Conservation (phyloP, 108 stramenopile species). For the Nannochloropsis granulata region DNA sequence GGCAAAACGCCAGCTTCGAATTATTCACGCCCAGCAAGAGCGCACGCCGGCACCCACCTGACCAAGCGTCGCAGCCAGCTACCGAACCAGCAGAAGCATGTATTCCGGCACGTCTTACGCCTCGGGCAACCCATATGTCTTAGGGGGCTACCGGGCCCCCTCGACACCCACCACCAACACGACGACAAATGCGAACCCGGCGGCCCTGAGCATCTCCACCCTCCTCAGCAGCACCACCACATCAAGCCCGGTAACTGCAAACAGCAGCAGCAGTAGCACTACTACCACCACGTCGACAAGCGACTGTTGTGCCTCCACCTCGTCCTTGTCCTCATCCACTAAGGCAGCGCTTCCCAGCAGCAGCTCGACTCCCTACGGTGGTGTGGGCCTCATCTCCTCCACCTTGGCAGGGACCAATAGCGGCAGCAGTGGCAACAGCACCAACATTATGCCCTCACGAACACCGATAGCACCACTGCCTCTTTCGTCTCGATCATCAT, state of each 20-base stretch:
- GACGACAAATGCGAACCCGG: neutral
- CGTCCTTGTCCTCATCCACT: neutral
- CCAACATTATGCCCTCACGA: no score
- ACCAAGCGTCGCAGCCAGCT: no score
- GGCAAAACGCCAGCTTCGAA: no score
- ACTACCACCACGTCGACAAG: neutral
- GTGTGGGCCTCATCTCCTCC: neutral
- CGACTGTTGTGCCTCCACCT: neutral
- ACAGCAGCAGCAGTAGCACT: neutral
- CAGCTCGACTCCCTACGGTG: neutral
- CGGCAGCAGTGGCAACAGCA: no score
- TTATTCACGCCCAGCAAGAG: no score
- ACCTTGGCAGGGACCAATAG: no score
- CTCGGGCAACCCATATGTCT: neutral
- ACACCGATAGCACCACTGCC: no score
- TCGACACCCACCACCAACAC: neutral
- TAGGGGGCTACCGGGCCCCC: neutral
- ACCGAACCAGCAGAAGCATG: neutral
- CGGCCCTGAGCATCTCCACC: neutral
- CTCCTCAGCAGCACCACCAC: neutral
- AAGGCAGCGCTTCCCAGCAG: neutral
- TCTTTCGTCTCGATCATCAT: no score
- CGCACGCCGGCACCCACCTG: no score
- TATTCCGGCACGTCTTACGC: neutral
- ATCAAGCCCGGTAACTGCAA: neutral